A percentile compares a stretch with the other conserved stretches of the same genome.
These are phyloP conservation scores for Citrullus colocynthis DNA, from an alignment of 306 rosid species.

Conservation along the genomic window DNA sequence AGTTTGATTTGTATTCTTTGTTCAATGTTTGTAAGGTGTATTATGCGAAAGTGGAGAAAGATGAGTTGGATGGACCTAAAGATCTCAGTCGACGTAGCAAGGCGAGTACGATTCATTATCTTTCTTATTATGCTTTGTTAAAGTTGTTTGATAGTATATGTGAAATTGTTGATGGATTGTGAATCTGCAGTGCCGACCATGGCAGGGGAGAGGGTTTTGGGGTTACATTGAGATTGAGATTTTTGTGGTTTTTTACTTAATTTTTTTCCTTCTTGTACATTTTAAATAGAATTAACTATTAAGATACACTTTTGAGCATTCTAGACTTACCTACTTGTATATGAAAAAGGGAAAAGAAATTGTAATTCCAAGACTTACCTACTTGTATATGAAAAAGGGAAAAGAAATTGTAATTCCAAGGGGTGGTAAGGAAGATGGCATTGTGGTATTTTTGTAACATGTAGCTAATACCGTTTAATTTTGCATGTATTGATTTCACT, in stretches of 20 bases:
- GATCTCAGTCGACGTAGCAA: slow-evolving; percentile 91
- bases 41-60: slow-evolving; percentile 21
- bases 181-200: background rate
- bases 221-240: background rate
- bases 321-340: no score
- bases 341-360: no score
- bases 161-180: background rate
- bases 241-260: background rate
- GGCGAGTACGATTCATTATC: slow-evolving; percentile 17
- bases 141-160: background rate
- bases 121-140: background rate
- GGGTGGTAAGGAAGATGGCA: background rate
- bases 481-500: background rate
- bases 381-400: background rate
- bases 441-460: background rate
- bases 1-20: slow-evolving; percentile 1
- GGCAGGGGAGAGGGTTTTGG: background rate
- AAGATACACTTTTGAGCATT: background rate
- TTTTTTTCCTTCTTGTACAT: background rate
- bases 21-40: slow-evolving; percentile 32
- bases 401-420: background rate
- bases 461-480: background rate
- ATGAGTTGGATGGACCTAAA: slow-evolving; percentile 30
- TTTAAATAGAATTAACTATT: background rate
- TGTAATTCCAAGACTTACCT: background rate